These are phyloP conservation scores for Lachancea meyersii DNA, from an alignment of 805 yeast genomes.

Conservation along the genomic window DNA sequence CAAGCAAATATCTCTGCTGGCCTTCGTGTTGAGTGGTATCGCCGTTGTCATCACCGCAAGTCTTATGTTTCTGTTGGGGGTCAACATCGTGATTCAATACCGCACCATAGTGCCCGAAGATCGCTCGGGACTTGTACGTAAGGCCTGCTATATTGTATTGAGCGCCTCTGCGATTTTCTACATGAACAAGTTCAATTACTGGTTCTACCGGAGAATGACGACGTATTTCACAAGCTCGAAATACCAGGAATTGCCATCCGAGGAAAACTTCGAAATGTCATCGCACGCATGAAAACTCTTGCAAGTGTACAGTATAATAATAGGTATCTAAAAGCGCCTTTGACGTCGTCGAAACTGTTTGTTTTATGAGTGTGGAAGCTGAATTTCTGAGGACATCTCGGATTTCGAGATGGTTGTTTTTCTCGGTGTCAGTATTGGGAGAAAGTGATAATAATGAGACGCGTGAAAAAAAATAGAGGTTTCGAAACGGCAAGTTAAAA, in stretches of 20 bases:
- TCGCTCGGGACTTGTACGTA: slow-evolving; percentile 12
- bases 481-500: background rate
- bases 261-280: slow-evolving; percentile 9
- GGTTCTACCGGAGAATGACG: slow-evolving; percentile 14
- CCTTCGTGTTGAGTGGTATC: slow-evolving; percentile 24
- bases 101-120: slow-evolving; percentile 29
- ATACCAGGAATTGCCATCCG: slow-evolving; percentile 6
- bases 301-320: background rate
- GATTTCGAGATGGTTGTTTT: background rate
- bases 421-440: background rate
- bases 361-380: background rate
- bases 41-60: slow-evolving; percentile 24
- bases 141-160: slow-evolving; percentile 16
- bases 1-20: slow-evolving; percentile 10
- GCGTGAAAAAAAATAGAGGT: background rate
- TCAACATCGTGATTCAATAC: slow-evolving; percentile 31
- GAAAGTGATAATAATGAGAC: background rate
- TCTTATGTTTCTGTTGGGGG: slow-evolving; percentile 32
- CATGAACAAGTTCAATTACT: slow-evolving; percentile 16
- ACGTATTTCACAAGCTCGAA: background rate
- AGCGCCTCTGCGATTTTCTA: slow-evolving; percentile 15
- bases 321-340: background rate
- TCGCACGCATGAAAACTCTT: slow-evolving; percentile 1
- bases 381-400: background rate
- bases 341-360: background rate